Evolutionary conservation across 805 yeast genomes (phyloP).

Genomic region (Yarrowia divulgata): DNA sequence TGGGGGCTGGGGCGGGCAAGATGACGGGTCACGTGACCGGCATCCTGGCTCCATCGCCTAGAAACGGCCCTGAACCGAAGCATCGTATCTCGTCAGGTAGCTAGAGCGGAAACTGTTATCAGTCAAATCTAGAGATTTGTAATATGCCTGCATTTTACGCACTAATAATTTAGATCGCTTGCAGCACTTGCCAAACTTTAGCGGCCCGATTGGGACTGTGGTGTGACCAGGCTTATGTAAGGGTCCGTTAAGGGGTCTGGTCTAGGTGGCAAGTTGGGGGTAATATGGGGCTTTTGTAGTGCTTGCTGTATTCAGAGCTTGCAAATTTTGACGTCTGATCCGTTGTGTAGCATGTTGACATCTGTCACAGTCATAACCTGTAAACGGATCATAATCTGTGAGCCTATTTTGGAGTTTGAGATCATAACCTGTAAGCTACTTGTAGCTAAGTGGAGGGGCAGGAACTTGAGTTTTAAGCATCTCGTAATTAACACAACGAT

Average conservation of each 20-base stretch:
- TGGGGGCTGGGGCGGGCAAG: background rate
- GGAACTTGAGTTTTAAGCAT: too few relatives aligned
- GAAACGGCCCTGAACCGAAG: background rate
- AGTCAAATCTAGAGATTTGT: constrained; percentile 1
- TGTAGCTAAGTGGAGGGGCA: too few relatives aligned
- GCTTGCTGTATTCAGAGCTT: too few relatives aligned
- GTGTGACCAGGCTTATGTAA: constrained; percentile 11
- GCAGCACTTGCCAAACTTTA: constrained; percentile 4
- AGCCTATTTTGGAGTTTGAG: too few relatives aligned
- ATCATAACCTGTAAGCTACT: background rate
- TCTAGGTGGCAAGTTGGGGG: background rate
- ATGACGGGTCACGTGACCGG: background rate
- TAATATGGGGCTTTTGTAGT: too few relatives aligned
- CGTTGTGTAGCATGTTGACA: background rate
- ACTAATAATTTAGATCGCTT: constrained; percentile 7
- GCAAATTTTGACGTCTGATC: too few relatives aligned
- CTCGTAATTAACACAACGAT: too few relatives aligned
- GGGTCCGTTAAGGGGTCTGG: background rate
- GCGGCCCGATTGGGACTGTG: constrained; percentile 14
- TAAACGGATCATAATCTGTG: background rate
- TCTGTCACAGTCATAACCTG: constrained; percentile 1
- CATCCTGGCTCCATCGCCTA: background rate
- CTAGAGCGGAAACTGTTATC: background rate
- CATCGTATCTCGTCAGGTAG: background rate
- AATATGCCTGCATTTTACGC: background rate